Base-by-base conservation (phyloP, 129 eudicot species). In the Artemisia tridentata region DNA sequence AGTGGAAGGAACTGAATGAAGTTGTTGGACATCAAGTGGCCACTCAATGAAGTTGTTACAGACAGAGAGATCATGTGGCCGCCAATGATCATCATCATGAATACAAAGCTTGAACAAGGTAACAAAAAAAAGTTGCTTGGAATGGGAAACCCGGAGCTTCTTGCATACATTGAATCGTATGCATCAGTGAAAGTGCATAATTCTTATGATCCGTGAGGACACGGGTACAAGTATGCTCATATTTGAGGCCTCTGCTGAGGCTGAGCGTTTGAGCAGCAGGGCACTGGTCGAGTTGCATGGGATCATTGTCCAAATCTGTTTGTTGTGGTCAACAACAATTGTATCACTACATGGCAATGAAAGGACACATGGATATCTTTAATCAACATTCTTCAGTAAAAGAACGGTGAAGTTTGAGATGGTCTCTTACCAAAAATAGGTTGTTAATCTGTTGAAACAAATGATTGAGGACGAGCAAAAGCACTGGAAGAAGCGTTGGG, bases 221-320 rank as follows among this genome's bases (percentile, higher is more conserved):
- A 86, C 90, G 12, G 96, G 95, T 50, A 85, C 89, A 71, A 89
- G 92, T 78, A 65, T 92, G 10, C 48, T 92, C 62, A 83, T 92
- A 48, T 92, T 92, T 70, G 98, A 89, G 73, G 71, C 89, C 19
- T 81, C 95, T 0, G 86, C 90, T 16, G 96, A 92, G 79, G 98
- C 96, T 27, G 92, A 85, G 49, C 91, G 90, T 23, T 67, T 92
- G 0, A 83, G 67, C 82, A 77, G 3, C 71, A 72, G 20, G 79
- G 85, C 4, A 79, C 85, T 1, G 85, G 84, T 14, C 78, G 95
- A 71, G 69, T 71, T 41, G 92, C 82, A 6, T 89, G 92, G 96
- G 88, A 68, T 11, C 75, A 80, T 48, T 62, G 69, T 16, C 79
- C 52, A 12, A 56, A 27, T 9, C 60, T 67, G 34, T 83, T 85